Evolutionary conservation across 768 basidiomycete genomes (phyloP).

Genomic region (Rossbeevera mucosa): DNA sequence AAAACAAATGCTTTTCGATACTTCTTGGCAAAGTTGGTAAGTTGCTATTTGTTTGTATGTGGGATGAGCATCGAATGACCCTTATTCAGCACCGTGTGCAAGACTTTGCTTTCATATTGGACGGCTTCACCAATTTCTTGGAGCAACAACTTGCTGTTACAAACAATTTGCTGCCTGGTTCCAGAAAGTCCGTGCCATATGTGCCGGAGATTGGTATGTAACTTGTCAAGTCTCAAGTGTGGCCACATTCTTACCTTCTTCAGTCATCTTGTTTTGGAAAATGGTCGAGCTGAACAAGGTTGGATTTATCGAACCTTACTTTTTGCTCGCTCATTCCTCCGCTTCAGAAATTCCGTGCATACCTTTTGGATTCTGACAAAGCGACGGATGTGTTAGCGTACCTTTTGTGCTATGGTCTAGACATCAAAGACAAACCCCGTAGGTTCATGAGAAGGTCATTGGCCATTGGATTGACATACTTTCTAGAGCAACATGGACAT

Average conservation of each 20-base stretch:
- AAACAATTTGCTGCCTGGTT: slow-evolving; percentile 78
- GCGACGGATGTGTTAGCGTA: slow-evolving; percentile 73
- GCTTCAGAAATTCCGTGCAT: slow-evolving; percentile 85
- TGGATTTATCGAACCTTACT: not conserved
- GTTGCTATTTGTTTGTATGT: not conserved
- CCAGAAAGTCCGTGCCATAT: slow-evolving; percentile 78
- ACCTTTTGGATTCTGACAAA: slow-evolving; percentile 75
- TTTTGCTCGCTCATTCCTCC: slow-evolving; percentile 1
- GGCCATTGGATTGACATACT: slow-evolving; percentile 4
- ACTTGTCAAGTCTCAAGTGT: not conserved
- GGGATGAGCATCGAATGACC: slow-evolving; percentile 11
- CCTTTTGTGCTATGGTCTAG: slow-evolving; percentile 75
- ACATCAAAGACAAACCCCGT: slow-evolving; percentile 94
- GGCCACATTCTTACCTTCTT: slow-evolving; percentile 5
- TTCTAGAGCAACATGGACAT: slow-evolving; percentile 81
- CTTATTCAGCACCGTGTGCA: slow-evolving; percentile 71
- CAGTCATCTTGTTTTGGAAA: slow-evolving; percentile 86
- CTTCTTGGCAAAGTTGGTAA: slow-evolving; percentile 84
- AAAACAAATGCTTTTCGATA: slow-evolving; percentile 88
- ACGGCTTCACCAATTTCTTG: slow-evolving; percentile 63
- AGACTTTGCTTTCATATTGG: slow-evolving; percentile 82
- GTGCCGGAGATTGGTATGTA: slow-evolving; percentile 74
- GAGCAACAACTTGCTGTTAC: slow-evolving; percentile 72
- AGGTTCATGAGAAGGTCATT: slow-evolving; percentile 24
- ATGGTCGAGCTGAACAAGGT: slow-evolving; percentile 92